Base-by-base conservation (phyloP, 768 basidiomycete species). In the Lactarius quietus region DNA sequence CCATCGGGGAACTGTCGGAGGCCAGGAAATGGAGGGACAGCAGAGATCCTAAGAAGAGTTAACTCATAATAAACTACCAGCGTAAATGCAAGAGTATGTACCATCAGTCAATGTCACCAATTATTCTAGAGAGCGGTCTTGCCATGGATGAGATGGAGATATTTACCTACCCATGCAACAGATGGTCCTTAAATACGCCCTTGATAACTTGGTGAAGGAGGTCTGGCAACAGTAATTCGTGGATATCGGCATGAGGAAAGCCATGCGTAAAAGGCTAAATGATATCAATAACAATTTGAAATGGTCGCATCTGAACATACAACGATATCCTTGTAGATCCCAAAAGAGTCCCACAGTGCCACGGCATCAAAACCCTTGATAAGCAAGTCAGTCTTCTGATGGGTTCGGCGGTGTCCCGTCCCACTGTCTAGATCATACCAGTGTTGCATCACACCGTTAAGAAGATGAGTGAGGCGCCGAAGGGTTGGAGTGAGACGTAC, bases 21-120 rank as follows among this genome's bases (percentile, higher is more conserved):
- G 3, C 39, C 17, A 1, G 39, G 39, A 52, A 70, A 69, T 15
- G 55, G 1, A 3, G 67, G 67, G 1, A 63, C 72, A 38, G 65
- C 62, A 10, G 73, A 69, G 41, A 75, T 68, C 7, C 72, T 74
- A 38, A 5, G 38, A 1, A 18, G 0, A 3, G 18, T 33, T 33
- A 33, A 8, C 3, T 33, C 8, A 33, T 8, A 33, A 33, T 3
- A 33, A 8, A 33, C 8, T n/a, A n/a, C 33, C 33, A 33, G n/a
- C 33, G 8, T 33, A 8, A 33, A 33, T 33, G 8, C 33, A 33
- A 33, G 33, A 33, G 4, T 33, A n/a, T n/a, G n/a, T 33, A 33
- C 33, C 8, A 8, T 33, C 33, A 33, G 33, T 33, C 8, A 8
- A 33, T 33, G 33, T 33, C 33, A 33, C 33, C 8, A 8, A 33